Base-by-base conservation (phyloP, 345 rosid species). In the Rhodamnia rubescens region DNA sequence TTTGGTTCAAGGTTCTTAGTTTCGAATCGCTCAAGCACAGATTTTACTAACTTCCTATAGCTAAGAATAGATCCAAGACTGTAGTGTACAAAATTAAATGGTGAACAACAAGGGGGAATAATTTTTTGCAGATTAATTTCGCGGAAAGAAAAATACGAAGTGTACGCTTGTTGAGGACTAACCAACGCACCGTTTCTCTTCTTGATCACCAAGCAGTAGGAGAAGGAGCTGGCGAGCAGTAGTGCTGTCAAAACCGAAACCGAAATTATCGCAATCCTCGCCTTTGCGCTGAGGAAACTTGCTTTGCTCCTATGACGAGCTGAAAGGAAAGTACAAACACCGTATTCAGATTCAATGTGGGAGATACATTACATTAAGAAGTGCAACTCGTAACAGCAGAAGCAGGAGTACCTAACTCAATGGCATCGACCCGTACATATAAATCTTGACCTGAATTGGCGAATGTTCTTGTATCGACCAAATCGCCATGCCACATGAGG, bases 401-500 rank as follows among this genome's bases (percentile, higher is more conserved):
- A 81, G 2, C 3, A 6, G 44, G 32, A 80, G 16, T 91, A 93
- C 98, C 96, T 87, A 93, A 85, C 83, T 90, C 90, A 16, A 55
- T 56, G 49, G 93, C 93, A 59, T 90, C 93, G 1, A 91, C 94
- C 0, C 94, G 89, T 24, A 91, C 54, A 54, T 87, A 91, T 7
- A 93, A 87, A 86, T 95, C 93, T 44, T 90, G 94, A 56, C 96
- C 94, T 0, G 85, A 57, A 51, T 29, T 84, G 6, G 89, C 32
- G 47, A 89, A 95, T 4, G 90, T 91, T 53, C 93, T 88, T 5
- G 89, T 87, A 85, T 93, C 98, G 49, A 89, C 51, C 87, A 94
- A 85, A 64, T 88, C 88, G 0, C 90, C 93, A 11, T 92, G 88
- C 94, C 96, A 94, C 1, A 88, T 89, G 86, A 95, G 87, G 86